Evolutionary conservation across 805 yeast species (phyloP).

Genomic region (Ogataea philodendri): DNA sequence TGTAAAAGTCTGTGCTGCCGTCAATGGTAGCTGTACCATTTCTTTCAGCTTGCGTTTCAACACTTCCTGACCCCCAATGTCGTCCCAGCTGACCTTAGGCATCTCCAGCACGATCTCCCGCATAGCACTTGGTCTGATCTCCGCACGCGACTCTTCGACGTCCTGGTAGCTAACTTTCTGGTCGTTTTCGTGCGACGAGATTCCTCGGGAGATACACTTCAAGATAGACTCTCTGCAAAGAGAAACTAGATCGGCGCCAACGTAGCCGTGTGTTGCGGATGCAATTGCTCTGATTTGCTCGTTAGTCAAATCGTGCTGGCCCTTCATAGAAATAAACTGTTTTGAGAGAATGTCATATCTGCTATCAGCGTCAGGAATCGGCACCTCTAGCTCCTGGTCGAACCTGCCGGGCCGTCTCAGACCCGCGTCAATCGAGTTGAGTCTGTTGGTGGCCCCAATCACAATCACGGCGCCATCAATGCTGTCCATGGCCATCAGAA

Average conservation of each 20-base stretch:
- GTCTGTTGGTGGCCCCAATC: conserved; percentile 92
- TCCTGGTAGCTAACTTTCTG: conserved; percentile 54
- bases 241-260: conserved; percentile 93
- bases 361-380: conserved; percentile 86
- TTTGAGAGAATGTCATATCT: conserved; percentile 69
- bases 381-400: conserved; percentile 88
- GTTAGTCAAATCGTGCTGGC: conserved; percentile 45
- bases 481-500: conserved; percentile 79
- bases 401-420: conserved; percentile 89
- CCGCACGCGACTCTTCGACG: conserved; percentile 67
- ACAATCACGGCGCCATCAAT: conserved; percentile 64
- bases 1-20: conserved; percentile 73
- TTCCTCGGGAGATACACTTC: conserved; percentile 69
- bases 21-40: conserved; percentile 88
- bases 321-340: conserved; percentile 55
- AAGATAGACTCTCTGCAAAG: conserved; percentile 85
- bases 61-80: conserved; percentile 92
- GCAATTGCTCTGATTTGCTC: conserved; percentile 66
- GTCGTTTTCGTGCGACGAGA: conserved; percentile 31
- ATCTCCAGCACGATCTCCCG: conserved; percentile 90
- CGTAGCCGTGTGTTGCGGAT: conserved; percentile 89
- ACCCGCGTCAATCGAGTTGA: conserved; percentile 87
- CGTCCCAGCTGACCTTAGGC: conserved; percentile 91
- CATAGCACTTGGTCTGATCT: conserved; percentile 96
- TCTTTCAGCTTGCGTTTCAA: conserved; percentile 80